These are phyloP conservation scores for Boletus albobrunnescens DNA, from an alignment of 1,284 basidiomycete genomes.

Conservation along the genomic window DNA sequence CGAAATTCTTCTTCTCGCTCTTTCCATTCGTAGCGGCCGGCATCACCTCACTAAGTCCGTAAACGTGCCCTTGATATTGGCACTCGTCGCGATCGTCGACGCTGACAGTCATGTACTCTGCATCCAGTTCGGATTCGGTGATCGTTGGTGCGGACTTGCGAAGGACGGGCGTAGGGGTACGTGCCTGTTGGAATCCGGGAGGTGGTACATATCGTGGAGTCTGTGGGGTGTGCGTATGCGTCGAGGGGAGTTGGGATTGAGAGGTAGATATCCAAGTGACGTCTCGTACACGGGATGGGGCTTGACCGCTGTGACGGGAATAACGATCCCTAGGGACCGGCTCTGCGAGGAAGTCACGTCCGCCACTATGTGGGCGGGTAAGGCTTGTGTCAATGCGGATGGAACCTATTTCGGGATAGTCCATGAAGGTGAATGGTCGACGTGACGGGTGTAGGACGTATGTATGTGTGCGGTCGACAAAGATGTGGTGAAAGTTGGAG, in stretches of 20 bases:
- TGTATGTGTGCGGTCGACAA: conserved; percentile 1
- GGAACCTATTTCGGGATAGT: conserved; percentile 22
- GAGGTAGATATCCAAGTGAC: conserved; percentile 31
- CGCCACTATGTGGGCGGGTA: conserved; percentile 25
- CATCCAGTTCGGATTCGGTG: conserved; percentile 32
- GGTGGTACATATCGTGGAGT: conserved; percentile 26
- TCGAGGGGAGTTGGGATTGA: conserved; percentile 29
- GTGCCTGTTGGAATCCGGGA: conserved; percentile 21
- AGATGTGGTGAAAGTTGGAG: conserved; percentile 3
- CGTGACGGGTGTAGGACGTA: not conserved
- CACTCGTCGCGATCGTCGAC: conserved; percentile 27
- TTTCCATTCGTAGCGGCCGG: conserved; percentile 22
- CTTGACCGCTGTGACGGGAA: conserved; percentile 29
- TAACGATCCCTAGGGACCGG: conserved; percentile 26
- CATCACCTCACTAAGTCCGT: conserved; percentile 25
- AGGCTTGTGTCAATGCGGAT: conserved; percentile 33
- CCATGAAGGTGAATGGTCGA: conserved; percentile 11
- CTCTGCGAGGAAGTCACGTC: conserved; percentile 28
- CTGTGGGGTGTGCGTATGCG: conserved; percentile 30
- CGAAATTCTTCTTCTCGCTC: conserved; percentile 31
- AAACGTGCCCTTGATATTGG: conserved; percentile 18
- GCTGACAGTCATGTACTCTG: conserved; percentile 35
- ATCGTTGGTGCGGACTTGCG: conserved; percentile 33
- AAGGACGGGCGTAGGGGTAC: conserved; percentile 28
- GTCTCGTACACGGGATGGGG: conserved; percentile 26